Base-by-base conservation (phyloP, 163 green algal species). In the Scenedesmus sp. region DNA sequence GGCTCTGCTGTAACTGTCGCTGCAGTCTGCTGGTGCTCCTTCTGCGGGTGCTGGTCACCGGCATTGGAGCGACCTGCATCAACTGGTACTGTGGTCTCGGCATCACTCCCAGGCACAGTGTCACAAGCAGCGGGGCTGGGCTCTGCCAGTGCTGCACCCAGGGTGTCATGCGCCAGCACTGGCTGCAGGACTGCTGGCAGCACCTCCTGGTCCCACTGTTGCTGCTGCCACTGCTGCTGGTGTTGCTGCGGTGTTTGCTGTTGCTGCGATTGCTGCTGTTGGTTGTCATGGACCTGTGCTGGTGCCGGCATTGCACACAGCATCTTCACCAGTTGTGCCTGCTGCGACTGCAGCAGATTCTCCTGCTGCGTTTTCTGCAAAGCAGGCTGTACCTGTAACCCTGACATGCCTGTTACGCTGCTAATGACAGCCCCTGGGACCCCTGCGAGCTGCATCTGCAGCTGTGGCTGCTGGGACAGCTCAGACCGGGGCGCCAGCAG, bases 231-330 rank as follows among this genome's bases (percentile, higher is more conserved):
- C 37, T n/a, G 40, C 33, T 42, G 26, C 56, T 88, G 83, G 37
- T 51, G 33, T 7, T 88, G 59, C 7, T 81, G n/a, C n/a, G n/a
- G n/a, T n/a, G n/a, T n/a, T n/a, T n/a, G 83, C 83, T 88, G 83
- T 70, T n/a, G 12, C 51, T 61, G 51, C 3, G 59, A 72, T 24
- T 72, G 30, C 65, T 76, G 65, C 65, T 76, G 26, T 18, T 76
- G 5, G 65, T 76, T 76, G 26, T 40, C 65, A 18, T 37, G 30
- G 30, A 40, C 30, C 30, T 76, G 65, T 40, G 30, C 65, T 20
- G 26, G 30, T 37, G 30, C 9, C 16, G 30, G 65, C 30, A 76
- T 16, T 37, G 65, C 30, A 18, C 65, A 40, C 65, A 40, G 30
- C 65, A 76, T 76, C 5, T 76, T 18, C 30, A 76, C 6, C 3